phyloP scores from a whole-genome alignment of 1,284 basidiomycete genomes.

The Kwoniella shivajii region DNA sequence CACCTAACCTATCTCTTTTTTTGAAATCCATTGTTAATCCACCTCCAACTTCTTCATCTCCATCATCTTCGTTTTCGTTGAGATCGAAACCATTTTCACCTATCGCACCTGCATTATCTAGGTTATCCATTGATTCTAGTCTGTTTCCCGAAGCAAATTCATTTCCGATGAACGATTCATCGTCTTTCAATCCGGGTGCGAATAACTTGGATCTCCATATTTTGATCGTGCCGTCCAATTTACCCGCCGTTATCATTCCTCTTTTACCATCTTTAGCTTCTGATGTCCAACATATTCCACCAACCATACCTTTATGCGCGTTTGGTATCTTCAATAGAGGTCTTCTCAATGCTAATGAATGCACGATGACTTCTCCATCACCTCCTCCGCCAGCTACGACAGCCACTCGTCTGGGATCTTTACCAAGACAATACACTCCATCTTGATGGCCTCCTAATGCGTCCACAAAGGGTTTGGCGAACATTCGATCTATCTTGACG shows the following conservation, averaged over 20 bases:
- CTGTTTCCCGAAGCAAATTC: constrained; percentile 42
- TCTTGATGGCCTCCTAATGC: constrained; percentile 91
- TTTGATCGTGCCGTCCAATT: constrained; percentile 84
- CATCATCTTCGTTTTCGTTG: constrained; percentile 38
- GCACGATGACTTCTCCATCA: constrained; percentile 91
- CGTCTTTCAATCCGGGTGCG: constrained; percentile 44
- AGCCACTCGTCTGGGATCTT: constrained; percentile 74
- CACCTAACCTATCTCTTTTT: constrained; percentile 41
- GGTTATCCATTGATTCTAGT: constrained; percentile 27
- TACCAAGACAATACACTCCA: constrained; percentile 85
- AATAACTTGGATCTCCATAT: constrained; percentile 69
- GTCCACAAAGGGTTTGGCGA: constrained; percentile 93
- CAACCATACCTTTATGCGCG: constrained; percentile 91
- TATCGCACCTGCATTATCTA: constrained; percentile 48
- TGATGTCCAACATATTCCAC: constrained; percentile 61
- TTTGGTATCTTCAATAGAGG: constrained; percentile 70
- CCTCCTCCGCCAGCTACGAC: constrained; percentile 91
- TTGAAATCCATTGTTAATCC: constrained; percentile 48
- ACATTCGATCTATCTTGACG: constrained; percentile 94
- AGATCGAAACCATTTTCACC: constrained; percentile 42
- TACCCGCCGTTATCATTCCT: constrained; percentile 81
- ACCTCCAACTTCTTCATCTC: constrained; percentile 49
- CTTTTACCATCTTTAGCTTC: constrained; percentile 59
- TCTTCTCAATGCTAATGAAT: constrained; percentile 74
- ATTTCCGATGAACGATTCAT: constrained; percentile 49